Base-by-base conservation (phyloP, 805 yeast species). In the Schizosaccharomyces japonicus region DNA sequence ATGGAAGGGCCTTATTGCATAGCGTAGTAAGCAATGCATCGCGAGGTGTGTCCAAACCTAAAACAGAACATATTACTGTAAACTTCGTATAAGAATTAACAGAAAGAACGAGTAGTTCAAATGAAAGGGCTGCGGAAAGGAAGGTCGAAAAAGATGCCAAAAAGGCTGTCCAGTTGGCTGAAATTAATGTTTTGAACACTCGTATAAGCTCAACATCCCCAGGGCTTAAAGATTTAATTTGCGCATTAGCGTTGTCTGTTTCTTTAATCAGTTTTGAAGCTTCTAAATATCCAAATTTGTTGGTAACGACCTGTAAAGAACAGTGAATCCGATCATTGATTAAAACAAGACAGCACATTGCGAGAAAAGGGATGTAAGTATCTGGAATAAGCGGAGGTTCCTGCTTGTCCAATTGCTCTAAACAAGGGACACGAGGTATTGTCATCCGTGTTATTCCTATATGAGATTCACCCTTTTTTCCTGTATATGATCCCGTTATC, bases 31-130 rank as follows among this genome's bases (percentile, higher is more conserved):
- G 50, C 44, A 75, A 69, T 7, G 72, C 70, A 55, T 82, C 80
- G 45, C 93, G 64, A 21, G 77, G 65, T 0, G 63, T 64, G 1
- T 59, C 56, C 10, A 79, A 57, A 0, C 74, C 76, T n/a, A 84
- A 60, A 13, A 82, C 63, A 0, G 95, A 95, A 0, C 85, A 70
- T 0, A 85, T 74, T 57, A 83, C 94, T 5, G 93, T 74, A 45
- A 81, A 66, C 52, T 78, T 76, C 58, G 87, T 95, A 5, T 81
- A 66, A 0, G 92, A 71, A 34, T 94, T 65, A 2, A 84, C 73
- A 2, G 78, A 56, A 7, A 66, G 61, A 49, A 79, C 79, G 58
- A 80, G 85, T 19, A 75, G 56, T 15, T 80, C 87, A 48, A 69
- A 66, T 54, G 83, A 93, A 56, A 81, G 60, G 4, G 79, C 66